A percentile compares a stretch with the other conserved stretches of the same genome.
These are phyloP conservation scores for Fraxinus excelsior DNA, from an alignment of 257 asterid species.

Conservation along the genomic window DNA sequence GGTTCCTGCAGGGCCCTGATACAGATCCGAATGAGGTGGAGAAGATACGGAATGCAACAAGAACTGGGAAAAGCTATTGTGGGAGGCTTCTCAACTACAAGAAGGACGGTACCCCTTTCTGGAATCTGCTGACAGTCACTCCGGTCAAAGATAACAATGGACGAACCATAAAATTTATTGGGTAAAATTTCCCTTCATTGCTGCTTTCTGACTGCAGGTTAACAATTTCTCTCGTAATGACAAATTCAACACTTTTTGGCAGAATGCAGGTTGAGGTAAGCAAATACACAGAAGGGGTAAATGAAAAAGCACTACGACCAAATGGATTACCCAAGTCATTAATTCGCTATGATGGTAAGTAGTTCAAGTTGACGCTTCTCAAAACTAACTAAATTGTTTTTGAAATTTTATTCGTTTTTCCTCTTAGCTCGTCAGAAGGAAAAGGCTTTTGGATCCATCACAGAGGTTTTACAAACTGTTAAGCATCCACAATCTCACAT, in stretches of 20 bases:
- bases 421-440: slow-evolving; percentile 93
- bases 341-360: slow-evolving; percentile 89
- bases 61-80: slow-evolving; percentile 79
- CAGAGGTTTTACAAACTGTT: slow-evolving; percentile 87
- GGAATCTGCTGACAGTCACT: slow-evolving; percentile 89
- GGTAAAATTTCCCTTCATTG: slow-evolving; percentile 46
- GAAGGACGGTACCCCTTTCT: slow-evolving; percentile 93
- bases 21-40: slow-evolving; percentile 86
- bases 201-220: not conserved
- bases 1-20: slow-evolving; percentile 93
- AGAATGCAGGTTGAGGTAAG: slow-evolving; percentile 99
- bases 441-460: slow-evolving; percentile 79
- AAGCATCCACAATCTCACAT: slow-evolving; percentile 69
- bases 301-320: slow-evolving; percentile 79
- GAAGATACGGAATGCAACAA: slow-evolving; percentile 67
- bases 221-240: slow-evolving; percentile 12
- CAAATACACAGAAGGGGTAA: slow-evolving; percentile 92
- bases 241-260: slow-evolving; percentile 26
- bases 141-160: slow-evolving; percentile 94
- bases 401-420: slow-evolving; percentile 26
- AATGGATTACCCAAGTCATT: slow-evolving; percentile 92
- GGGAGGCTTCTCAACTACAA: slow-evolving; percentile 96
- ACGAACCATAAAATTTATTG: slow-evolving; percentile 79
- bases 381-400: slow-evolving; percentile 18
- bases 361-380: slow-evolving; percentile 13